Conservation (phyloP, 352 stramenopile species). For the Aphanomyces invadans region DNA sequence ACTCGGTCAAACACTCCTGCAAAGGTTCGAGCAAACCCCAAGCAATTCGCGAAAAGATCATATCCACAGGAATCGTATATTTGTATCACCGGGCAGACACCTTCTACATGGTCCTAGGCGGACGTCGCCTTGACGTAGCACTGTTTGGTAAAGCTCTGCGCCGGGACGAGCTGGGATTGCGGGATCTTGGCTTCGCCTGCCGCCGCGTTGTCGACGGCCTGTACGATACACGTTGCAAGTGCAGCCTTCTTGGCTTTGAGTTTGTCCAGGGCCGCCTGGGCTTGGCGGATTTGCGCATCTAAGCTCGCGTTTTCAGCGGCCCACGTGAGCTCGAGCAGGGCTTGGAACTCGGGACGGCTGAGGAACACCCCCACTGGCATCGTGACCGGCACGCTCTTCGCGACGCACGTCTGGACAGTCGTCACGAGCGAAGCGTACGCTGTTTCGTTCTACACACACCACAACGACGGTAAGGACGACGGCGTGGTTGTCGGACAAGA, state of each 20-base stretch:
- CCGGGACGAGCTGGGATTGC: not conserved
- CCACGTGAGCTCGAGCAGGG: not conserved
- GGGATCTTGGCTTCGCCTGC: not conserved
- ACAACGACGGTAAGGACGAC: not conserved
- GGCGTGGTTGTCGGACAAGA: not conserved
- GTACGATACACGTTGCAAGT: not conserved
- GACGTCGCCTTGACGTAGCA: not conserved
- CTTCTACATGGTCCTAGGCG: not conserved
- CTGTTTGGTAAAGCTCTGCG: not conserved
- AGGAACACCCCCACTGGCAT: not conserved
- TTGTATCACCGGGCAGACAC: too few species aligned
- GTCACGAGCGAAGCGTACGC: not conserved
- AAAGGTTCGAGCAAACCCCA: too few species aligned
- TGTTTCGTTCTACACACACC: not conserved
- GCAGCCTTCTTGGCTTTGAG: not conserved
- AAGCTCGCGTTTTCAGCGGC: not conserved
- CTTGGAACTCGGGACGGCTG: conserved; percentile 9
- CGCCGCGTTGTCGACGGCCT: not conserved
- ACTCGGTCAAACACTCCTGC: too few species aligned
- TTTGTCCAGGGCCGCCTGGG: not conserved
- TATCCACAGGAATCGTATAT: too few species aligned
- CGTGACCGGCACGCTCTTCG: not conserved
- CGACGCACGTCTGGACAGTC: not conserved
- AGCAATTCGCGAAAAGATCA: too few species aligned
- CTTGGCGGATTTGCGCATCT: not conserved